Evolutionary conservation across 1,284 basidiomycete genomes (phyloP), one percentile per base, ranked within the genome.

Genomic region (Xerocomus amazonicus): DNA sequence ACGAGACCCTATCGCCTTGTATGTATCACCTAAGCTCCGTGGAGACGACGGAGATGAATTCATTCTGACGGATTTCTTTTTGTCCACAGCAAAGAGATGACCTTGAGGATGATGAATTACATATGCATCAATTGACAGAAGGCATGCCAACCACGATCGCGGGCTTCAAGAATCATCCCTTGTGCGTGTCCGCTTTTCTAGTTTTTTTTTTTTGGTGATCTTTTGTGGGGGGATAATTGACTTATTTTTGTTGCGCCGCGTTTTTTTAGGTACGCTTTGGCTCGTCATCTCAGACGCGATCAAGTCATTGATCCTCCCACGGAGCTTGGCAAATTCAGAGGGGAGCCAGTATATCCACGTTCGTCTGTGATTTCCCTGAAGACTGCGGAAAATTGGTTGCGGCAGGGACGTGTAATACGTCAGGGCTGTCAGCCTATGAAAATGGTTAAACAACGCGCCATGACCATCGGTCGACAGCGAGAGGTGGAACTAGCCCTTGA

Each of bases 151-250:
- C 85, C 10, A 89, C 90, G 28, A 79, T 98, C 56, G 77, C 76
- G 23, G 95, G 92, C 0, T 99, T 98, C 80, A 98, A 99, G 68
- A 89, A 94, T 61, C 96, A 99, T 69, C 92, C 96, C 2, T 69
- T 97, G 84, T 92, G 59, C 54, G 84, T 60, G 27, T 26, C 48
- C 23, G 14, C 35, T 1, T 43, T 44, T 19, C 36, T 26, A n/a
- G 44, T 43, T 64, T 42, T 47, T 28, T 42, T 14, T 55, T 10
- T 14, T 48, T 36, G 19, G 19, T 23, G 19, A 23, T 23, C 19
- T 50, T 37, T 37, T 36, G 37, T 10, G 41, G 34, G 31, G 49
- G n/a, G 40, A 43, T 47, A 36, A 47, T 48, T 43, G 47, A 43
- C 39, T 51, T 39, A 45, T 48, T 42, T 17, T 47, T 40, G 33